phyloP scores from a whole-genome alignment of 441 rosid genomes.

The Metrosideros polymorpha region DNA sequence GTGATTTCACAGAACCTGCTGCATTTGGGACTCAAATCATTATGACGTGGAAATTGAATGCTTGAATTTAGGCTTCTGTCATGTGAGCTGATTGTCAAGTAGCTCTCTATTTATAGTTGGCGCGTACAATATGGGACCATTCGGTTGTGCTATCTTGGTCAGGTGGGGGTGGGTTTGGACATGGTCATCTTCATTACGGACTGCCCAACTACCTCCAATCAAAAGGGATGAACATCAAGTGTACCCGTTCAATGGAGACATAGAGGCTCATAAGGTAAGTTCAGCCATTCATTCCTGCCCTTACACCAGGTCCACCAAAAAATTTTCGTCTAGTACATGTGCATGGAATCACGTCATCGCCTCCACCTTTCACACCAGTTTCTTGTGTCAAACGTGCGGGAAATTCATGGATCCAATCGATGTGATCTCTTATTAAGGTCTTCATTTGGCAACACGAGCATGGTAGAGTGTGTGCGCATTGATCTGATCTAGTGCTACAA shows the following conservation, averaged over 20 bases:
- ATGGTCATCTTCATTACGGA: background rate
- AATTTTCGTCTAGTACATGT: background rate
- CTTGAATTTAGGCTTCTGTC: background rate
- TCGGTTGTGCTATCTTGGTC: no score
- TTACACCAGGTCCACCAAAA: background rate
- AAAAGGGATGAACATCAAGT: background rate
- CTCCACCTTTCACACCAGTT: background rate
- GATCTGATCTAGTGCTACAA: background rate
- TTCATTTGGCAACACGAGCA: background rate
- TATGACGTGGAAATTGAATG: background rate
- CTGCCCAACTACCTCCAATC: background rate
- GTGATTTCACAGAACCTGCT: background rate
- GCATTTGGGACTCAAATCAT: background rate
- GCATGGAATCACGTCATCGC: background rate
- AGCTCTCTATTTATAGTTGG: background rate
- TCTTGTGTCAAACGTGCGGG: accelerated
- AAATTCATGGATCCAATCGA: background rate
- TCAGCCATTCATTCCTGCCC: background rate
- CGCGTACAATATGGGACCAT: no score
- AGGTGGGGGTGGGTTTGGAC: background rate
- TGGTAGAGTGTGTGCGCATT: background rate
- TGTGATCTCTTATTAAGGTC: background rate
- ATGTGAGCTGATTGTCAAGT: background rate
- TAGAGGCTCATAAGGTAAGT: background rate
- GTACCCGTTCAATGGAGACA: background rate